Base-by-base conservation (phyloP, 495 filamentous ascomycete species). In the Penicillium maclennaniae region DNA sequence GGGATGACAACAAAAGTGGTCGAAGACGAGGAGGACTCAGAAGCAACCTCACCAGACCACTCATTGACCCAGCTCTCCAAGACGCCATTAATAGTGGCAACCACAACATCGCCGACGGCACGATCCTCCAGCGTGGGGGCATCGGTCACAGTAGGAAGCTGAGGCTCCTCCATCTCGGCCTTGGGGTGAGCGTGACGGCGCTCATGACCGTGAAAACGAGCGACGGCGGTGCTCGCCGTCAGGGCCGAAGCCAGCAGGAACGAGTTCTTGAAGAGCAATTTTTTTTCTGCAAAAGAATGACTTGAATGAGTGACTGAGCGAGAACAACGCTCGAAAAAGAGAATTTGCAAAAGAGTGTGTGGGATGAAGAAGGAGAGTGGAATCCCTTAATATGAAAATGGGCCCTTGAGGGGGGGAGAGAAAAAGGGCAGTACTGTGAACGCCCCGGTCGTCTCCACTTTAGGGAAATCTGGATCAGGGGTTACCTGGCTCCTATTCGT, bases 61-160 rank as follows among this genome's bases (percentile, higher is more conserved):
- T 81, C 66, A 73, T 90, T 89, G 56, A 72, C 68, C 85, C 85
- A 90, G 14, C 79, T 78, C 31, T 76, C 75, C 43, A 80, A 64
- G 43, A 80, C 60, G 52, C 86, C 85, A 53, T 86, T 71, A 53
- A 89, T 88, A 40, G 76, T 81, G 43, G 82, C 84, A 26, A 71
- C 73, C 31, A 88, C 83, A 45, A 67, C 49, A 42, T 73, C 69
- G 47, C 74, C 73, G 10, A 76, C 67, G 40, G 27, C 70, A 51
- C 77, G 75, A 67, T 78, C 67, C 44, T 71, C 63, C 14, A 76
- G 71, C 42, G 78, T 59, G 42, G 64, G 66, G 45, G 73, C 70
- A 14, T 70, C 63, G 27, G 42, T 66, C 37, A 69, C 70, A 2
- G 9, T 7, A 9, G 38, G 38, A 40, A 10, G 16, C 57, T 76